Percentiles rank a stretch among this genome's conserved stretches.
These are phyloP conservation scores for Combretum micranthum DNA, from an alignment of 345 rosid genomes.

Conservation along the genomic window DNA sequence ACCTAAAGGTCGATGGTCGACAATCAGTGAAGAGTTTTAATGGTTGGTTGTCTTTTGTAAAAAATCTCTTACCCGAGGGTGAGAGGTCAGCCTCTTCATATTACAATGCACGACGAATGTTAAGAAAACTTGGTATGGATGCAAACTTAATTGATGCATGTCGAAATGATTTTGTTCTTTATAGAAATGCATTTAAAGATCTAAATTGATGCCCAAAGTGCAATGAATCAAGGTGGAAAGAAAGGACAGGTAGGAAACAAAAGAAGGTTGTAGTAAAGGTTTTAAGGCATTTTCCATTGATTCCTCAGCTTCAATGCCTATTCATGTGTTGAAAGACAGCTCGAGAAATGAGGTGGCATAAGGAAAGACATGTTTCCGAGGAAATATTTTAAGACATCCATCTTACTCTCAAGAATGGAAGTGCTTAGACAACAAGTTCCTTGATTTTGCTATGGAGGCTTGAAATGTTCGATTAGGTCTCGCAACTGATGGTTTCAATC, in stretches of 20 bases:
- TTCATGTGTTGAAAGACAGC: background rate
- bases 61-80: no score
- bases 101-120: no score
- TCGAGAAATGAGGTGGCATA: conserved; percentile 1
- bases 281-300: conserved; percentile 2
- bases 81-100: no score
- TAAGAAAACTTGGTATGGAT: background rate
- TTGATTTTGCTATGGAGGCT: background rate
- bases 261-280: background rate
- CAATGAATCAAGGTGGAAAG: background rate
- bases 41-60: no score
- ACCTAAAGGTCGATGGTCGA: no score
- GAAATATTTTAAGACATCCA: background rate
- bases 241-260: background rate
- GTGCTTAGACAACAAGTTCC: background rate
- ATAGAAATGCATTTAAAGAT: background rate
- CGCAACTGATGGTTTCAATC: no score
- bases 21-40: no score
- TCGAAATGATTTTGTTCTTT: conserved; percentile 1
- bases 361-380: background rate
- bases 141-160: conserved; percentile 1
- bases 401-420: conserved; percentile 1
- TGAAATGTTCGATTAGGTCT: no score
- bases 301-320: background rate
- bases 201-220: background rate